Conservation (phyloP, 2,329 filamentous ascomycete species). For the Lasiodiplodia gonubiensis region DNA sequence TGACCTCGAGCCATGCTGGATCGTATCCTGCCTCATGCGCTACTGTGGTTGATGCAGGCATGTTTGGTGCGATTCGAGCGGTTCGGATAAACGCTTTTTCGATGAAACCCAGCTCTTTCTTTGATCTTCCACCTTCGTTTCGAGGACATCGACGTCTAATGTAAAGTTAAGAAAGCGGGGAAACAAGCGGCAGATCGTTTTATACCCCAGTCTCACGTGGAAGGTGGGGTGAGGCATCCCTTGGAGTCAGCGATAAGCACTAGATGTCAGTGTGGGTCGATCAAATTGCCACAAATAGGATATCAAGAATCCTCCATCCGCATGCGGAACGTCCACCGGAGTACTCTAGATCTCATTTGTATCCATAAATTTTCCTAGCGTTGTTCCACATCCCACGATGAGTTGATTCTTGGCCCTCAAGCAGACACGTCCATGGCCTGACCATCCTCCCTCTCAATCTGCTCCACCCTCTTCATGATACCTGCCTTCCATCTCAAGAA, state of each 20-base stretch:
- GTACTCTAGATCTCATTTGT: neutral
- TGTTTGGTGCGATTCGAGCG: neutral
- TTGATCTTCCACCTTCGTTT: neutral
- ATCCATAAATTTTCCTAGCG: no score
- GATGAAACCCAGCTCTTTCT: neutral
- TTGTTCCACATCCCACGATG: neutral
- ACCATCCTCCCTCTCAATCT: constrained; percentile 16
- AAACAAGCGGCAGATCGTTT: neutral
- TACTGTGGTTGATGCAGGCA: neutral
- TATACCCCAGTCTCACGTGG: neutral
- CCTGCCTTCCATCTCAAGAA: constrained; percentile 69
- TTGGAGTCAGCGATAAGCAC: neutral
- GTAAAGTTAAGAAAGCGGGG: neutral
- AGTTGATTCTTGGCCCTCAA: neutral
- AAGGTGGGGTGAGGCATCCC: neutral
- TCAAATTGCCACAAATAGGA: neutral
- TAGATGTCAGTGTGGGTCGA: neutral
- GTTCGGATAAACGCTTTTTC: neutral
- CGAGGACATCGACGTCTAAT: neutral
- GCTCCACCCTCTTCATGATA: constrained; percentile 61
- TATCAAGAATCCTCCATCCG: neutral
- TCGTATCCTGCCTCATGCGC: neutral
- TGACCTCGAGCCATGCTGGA: constrained; percentile 10
- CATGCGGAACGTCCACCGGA: neutral
- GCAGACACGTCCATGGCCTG: constrained; percentile 17